Percentiles rank a stretch among this genome's conserved stretches.
Evolutionary conservation across 345 rosid species (phyloP).

Genomic region (Gossypium arboreum): DNA sequence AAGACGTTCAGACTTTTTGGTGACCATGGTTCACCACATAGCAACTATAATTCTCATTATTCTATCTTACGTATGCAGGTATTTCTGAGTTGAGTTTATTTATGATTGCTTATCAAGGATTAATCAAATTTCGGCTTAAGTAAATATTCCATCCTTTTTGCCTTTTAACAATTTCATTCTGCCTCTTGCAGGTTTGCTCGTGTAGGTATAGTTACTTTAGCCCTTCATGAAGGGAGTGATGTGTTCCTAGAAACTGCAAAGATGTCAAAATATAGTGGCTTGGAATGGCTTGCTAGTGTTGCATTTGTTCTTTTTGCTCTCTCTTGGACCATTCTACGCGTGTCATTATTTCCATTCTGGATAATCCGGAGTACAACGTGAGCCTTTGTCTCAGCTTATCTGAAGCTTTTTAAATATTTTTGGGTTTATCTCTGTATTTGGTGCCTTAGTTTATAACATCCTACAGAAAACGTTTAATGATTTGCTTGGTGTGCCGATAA

Average conservation of each 20-base stretch:
- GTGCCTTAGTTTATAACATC: not conserved
- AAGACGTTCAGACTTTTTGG: conserved; percentile 59
- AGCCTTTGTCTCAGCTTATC: conserved; percentile 12
- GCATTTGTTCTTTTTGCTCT: conserved; percentile 47
- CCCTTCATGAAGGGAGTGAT: conserved; percentile 75
- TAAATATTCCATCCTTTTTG: not conserved
- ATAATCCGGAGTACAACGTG: conserved; percentile 79
- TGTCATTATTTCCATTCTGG: conserved; percentile 65
- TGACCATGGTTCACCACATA: conserved; percentile 77
- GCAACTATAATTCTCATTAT: conserved; percentile 48
- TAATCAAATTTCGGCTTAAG: not conserved
- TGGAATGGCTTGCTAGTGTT: conserved; percentile 46
- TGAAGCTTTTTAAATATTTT: not conserved
- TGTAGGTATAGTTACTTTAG: conserved; percentile 62
- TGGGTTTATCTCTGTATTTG: not conserved
- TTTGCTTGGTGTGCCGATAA: not conserved
- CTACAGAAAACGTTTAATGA: not conserved
- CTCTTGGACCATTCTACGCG: conserved; percentile 57
- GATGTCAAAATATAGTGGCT: conserved; percentile 84
- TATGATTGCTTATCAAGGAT: not conserved
- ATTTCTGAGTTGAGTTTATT: conserved; percentile 10
- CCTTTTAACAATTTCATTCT: conserved; percentile 3
- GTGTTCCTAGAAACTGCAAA: conserved; percentile 71
- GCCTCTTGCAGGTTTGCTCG: conserved; percentile 52
- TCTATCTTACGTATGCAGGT: conserved; percentile 71